These are phyloP conservation scores for Byssothecium circinans DNA, from an alignment of 2,329 filamentous ascomycete species.

Conservation along the genomic window DNA sequence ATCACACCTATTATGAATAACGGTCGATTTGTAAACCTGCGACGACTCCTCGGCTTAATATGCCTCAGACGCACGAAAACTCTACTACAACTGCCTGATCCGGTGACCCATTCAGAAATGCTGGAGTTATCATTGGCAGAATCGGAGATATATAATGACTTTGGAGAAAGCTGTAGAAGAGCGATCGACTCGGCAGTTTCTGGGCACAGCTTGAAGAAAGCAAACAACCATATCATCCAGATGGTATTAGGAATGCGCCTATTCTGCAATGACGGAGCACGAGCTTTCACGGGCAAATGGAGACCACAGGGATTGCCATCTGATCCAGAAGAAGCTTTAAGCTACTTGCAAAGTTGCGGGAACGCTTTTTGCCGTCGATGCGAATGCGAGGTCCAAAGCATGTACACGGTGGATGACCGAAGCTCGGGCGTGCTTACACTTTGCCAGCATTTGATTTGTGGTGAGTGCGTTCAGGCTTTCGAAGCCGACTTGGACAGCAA, in stretches of 20 bases:
- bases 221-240: conserved; percentile 15
- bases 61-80: conserved; percentile 7
- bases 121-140: conserved; percentile 2
- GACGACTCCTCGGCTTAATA: neutral
- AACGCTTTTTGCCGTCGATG: conserved; percentile 10
- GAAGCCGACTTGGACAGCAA: too few relatives aligned
- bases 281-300: neutral
- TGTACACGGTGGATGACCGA: conserved; percentile 7
- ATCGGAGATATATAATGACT: neutral
- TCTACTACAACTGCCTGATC: conserved; percentile 1
- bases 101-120: neutral
- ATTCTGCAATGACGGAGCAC: conserved; percentile 27
- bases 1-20: neutral
- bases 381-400: conserved; percentile 4
- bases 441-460: conserved; percentile 3
- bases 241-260: conserved; percentile 25
- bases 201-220: conserved; percentile 9
- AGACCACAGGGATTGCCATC: neutral
- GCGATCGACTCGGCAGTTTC: conserved; percentile 10
- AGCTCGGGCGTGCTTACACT: conserved; percentile 7
- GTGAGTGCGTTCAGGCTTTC: conserved; percentile 1
- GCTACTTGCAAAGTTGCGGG: conserved; percentile 9
- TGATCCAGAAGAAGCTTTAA: conserved; percentile 11
- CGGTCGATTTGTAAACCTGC: neutral
- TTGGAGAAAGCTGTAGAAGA: conserved; percentile 6